A percentile compares a stretch with the other conserved stretches of the same genome.
These are phyloP conservation scores for Populus deltoides DNA, from an alignment of 345 rosid genomes.

Conservation along the genomic window DNA sequence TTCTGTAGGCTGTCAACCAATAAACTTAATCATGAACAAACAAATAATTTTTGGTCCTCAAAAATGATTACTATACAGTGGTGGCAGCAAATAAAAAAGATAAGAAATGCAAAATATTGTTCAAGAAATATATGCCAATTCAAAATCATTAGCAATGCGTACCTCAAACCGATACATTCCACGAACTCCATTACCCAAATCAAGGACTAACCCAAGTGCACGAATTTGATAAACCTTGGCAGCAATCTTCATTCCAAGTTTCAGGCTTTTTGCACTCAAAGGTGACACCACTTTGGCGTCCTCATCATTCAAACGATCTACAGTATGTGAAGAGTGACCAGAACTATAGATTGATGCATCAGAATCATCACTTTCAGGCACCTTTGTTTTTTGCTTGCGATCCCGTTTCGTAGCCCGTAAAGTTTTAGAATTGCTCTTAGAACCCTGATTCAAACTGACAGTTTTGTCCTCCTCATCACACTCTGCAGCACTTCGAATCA, in stretches of 20 bases:
- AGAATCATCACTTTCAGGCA: conserved; percentile 10
- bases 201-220: conserved; percentile 76
- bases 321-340: conserved; percentile 6
- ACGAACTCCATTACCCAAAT: conserved; percentile 82
- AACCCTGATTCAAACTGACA: conserved; percentile 30
- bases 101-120: too few species aligned
- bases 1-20: too few species aligned
- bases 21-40: too few species aligned
- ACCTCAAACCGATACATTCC: conserved; percentile 92
- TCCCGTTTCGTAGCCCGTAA: conserved; percentile 17
- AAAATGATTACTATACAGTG: background rate
- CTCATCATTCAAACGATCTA: conserved; percentile 12
- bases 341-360: conserved; percentile 22
- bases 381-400: conserved; percentile 18
- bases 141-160: conserved; percentile 1
- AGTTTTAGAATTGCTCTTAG: conserved; percentile 33
- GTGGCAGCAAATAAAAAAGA: background rate
- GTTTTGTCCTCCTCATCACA: conserved; percentile 78
- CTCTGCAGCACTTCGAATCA: conserved; percentile 79
- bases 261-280: conserved; percentile 45
- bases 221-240: conserved; percentile 72
- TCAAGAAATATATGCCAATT: background rate
- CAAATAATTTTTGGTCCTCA: too few species aligned
- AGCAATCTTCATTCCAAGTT: conserved; percentile 58
- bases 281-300: conserved; percentile 22